Conservation (phyloP, 2,329 filamentous ascomycete species). For the Proliferodiscus dingleyae region DNA sequence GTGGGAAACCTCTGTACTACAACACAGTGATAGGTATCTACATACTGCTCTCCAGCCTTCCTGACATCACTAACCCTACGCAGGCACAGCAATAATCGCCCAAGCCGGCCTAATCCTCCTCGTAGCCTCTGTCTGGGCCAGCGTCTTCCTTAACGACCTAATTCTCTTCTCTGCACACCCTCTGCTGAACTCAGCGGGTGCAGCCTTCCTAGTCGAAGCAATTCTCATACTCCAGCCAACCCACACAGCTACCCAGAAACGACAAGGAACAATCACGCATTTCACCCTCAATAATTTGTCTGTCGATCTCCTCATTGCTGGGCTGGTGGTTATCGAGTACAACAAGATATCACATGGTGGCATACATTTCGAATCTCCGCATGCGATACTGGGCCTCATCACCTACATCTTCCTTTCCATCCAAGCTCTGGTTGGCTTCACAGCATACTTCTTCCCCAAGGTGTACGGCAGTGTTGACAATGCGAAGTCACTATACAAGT, state of each 20-base stretch:
- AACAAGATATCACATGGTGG: conserved; percentile 72
- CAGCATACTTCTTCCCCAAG: conserved; percentile 70
- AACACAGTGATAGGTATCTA: conserved; percentile 70
- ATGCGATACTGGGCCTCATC: conserved; percentile 76
- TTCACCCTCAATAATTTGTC: conserved; percentile 62
- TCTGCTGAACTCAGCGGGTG: conserved; percentile 60
- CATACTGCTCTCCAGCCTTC: not conserved
- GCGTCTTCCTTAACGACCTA: conserved; percentile 62
- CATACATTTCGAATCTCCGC: conserved; percentile 72
- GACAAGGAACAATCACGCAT: conserved; percentile 56
- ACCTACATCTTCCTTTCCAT: conserved; percentile 65
- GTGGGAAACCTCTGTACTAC: conserved; percentile 56
- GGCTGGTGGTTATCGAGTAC: conserved; percentile 68
- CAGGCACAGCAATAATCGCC: conserved; percentile 76
- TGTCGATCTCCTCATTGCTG: conserved; percentile 49
- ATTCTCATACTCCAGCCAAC: conserved; percentile 87
- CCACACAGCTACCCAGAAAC: conserved; percentile 69
- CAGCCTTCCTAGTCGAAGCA: conserved; percentile 73
- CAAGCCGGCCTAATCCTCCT: conserved; percentile 76
- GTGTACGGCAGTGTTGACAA: conserved; percentile 75
- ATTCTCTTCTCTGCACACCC: conserved; percentile 88
- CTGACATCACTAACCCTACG: conserved; percentile 14
- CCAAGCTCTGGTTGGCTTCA: conserved; percentile 76
- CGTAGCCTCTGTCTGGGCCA: conserved; percentile 69
- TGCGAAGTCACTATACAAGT: conserved; percentile 85